phyloP scores from a whole-genome alignment of 1,284 basidiomycete species.

The Apiotrichum laibachii region DNA sequence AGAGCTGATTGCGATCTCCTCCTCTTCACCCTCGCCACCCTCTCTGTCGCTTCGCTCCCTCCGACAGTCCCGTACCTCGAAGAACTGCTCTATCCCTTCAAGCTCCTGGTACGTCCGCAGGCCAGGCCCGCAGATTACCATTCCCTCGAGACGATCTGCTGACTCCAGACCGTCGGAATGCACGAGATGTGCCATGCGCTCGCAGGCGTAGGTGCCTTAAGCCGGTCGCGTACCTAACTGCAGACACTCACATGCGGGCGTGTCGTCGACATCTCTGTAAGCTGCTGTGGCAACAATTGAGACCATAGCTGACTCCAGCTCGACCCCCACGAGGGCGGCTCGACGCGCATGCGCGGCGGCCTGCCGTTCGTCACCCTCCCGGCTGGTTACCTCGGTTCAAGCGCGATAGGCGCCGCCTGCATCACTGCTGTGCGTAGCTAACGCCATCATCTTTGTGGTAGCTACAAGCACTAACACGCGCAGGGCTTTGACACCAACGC shows the following conservation, averaged over 20 bases:
- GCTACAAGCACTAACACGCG: neutral
- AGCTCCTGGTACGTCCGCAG: slow-evolving; percentile 57
- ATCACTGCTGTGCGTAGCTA: slow-evolving; percentile 67
- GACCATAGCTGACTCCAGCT: slow-evolving; percentile 60
- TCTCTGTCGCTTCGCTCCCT: no score
- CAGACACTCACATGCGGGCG: slow-evolving; percentile 79
- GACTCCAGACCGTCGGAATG: slow-evolving; percentile 76
- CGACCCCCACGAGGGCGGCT: slow-evolving; percentile 79
- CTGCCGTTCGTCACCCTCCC: slow-evolving; percentile 70
- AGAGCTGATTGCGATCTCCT: neutral
- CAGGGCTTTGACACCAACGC: slow-evolving; percentile 84
- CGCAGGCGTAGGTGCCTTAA: slow-evolving; percentile 54
- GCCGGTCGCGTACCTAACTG: slow-evolving; percentile 20
- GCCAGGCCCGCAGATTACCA: no score
- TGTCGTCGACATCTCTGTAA: slow-evolving; percentile 75
- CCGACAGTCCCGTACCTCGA: slow-evolving; percentile 40
- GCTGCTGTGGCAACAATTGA: slow-evolving; percentile 54
- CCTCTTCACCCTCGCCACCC: neutral
- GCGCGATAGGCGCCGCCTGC: slow-evolving; percentile 81
- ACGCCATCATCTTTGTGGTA: neutral
- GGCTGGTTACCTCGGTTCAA: slow-evolving; percentile 89
- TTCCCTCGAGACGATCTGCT: slow-evolving; percentile 7
- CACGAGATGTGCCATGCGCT: slow-evolving; percentile 83
- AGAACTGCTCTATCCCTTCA: slow-evolving; percentile 82
- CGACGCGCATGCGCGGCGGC: slow-evolving; percentile 89